Base-by-base conservation (phyloP, 192 early-diverging fungal species). In the Phlyctochytrium arcticum region DNA sequence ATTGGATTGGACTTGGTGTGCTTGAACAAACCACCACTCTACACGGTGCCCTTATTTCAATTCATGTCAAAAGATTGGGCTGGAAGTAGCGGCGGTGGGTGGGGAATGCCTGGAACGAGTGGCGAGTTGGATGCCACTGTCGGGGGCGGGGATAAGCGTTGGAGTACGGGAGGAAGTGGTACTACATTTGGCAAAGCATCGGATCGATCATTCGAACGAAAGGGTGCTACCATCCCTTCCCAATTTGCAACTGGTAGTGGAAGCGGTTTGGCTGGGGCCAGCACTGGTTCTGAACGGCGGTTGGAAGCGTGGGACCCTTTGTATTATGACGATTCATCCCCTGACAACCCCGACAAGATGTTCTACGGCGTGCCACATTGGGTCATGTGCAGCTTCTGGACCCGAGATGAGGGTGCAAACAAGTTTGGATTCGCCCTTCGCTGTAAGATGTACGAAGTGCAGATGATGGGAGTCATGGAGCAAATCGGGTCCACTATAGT, bases 1-100 rank as follows among this genome's bases (percentile, higher is more conserved):
- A 86, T 96, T 36, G 89, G 89, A 1, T 75, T 95, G 32, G 96
- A 99, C 75, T 69, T 99, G 23, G 90, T 99, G 23, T 95, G 94
- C 50, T 77, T 99, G 4, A 88, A 90, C 9, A 87, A 87, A 12
- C 81, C 87, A 8, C 96, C 96, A 15, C 80, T 98, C 33, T 90
- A 93, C 68, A 79, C 89, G 2, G 90, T 92, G 1, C 96, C 95
- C 0, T 81, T 98, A 1, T 92, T 99, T 64, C 77, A 85, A 37
- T 95, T 88, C 76, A 66, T 77, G 37, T 87, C 90, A 3, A 78
- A 77, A 60, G 70, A 75, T 24, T 63, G 61, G 48, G 48, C 61
- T 33, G 53, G 54, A 19, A 30, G 19, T 5, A 10, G 6, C 0
- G 8, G 24, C 12, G n/a, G n/a, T n/a, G n/a, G n/a, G n/a, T 55